Conservation (phyloP, 108 stramenopile species). For the Schizochytrium sp. region DNA sequence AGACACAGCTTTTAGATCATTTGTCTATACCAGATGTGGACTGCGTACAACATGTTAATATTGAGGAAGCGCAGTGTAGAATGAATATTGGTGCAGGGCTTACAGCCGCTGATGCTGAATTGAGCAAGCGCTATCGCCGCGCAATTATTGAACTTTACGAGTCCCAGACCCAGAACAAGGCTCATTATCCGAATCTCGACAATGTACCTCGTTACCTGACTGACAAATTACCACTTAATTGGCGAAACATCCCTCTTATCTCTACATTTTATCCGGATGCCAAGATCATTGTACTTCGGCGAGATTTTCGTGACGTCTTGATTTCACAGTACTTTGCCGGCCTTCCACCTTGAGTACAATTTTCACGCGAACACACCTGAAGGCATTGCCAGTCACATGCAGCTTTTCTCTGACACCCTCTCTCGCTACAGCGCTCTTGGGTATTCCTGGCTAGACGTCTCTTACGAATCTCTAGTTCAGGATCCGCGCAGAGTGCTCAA, state of each 20-base stretch:
- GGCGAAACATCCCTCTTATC: not conserved
- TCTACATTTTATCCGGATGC: not conserved
- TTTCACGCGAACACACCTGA: not conserved
- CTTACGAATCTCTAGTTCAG: not conserved
- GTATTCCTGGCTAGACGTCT: slow-evolving; percentile 16
- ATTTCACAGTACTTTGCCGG: not conserved
- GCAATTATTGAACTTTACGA: not conserved
- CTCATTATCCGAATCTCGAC: not conserved
- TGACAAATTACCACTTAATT: slow-evolving; percentile 15
- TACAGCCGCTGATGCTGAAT: not conserved
- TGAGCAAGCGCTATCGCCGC: not conserved
- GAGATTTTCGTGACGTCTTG: not conserved
- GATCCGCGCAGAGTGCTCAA: not conserved
- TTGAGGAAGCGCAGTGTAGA: not conserved
- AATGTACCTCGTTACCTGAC: not conserved
- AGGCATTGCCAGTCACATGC: not conserved
- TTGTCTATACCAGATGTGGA: not conserved
- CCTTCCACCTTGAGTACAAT: not conserved
- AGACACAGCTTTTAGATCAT: not conserved
- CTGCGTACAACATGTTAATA: not conserved
- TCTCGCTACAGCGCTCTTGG: not conserved
- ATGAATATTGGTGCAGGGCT: not conserved
- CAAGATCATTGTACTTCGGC: not conserved
- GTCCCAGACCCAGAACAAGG: not conserved
- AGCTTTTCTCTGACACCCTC: not conserved